These are phyloP conservation scores for Colletotrichum sp. DNA, from an alignment of 2,329 filamentous ascomycete genomes.

Conservation along the genomic window DNA sequence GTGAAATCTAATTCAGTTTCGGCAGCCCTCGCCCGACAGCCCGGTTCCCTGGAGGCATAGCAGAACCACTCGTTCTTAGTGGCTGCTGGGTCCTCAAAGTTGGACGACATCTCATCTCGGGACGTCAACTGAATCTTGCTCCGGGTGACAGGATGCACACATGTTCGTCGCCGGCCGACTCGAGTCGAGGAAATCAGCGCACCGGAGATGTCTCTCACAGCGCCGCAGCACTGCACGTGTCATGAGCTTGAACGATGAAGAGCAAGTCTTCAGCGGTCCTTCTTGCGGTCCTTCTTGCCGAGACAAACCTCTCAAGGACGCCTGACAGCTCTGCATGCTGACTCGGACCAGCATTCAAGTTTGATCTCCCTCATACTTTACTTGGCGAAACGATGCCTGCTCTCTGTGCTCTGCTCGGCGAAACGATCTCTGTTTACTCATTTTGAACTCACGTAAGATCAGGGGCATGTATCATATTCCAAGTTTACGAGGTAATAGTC, in stretches of 20 bases:
- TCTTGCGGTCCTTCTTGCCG: neutral
- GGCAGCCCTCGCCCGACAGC: neutral
- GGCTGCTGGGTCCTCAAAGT: neutral
- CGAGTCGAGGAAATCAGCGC: neutral
- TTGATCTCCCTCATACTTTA: neutral
- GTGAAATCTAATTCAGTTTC: neutral
- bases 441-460: neutral
- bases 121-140: slow-evolving; percentile 11
- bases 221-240: neutral
- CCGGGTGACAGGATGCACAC: neutral
- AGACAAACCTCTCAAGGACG: neutral
- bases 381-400: slow-evolving; percentile 5
- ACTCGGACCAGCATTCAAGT: neutral
- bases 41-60: neutral
- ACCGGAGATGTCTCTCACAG: neutral
- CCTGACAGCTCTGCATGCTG: neutral
- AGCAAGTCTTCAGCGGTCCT: too few species aligned
- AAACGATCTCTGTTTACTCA: neutral
- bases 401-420: neutral
- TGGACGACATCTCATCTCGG: slow-evolving; percentile 13
- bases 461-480: neutral
- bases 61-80: neutral
- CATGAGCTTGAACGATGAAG: neutral
- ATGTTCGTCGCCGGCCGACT: neutral
- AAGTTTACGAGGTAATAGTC: neutral